phyloP scores from a whole-genome alignment of 805 yeast species.

The Saturnispora zaruensis region DNA sequence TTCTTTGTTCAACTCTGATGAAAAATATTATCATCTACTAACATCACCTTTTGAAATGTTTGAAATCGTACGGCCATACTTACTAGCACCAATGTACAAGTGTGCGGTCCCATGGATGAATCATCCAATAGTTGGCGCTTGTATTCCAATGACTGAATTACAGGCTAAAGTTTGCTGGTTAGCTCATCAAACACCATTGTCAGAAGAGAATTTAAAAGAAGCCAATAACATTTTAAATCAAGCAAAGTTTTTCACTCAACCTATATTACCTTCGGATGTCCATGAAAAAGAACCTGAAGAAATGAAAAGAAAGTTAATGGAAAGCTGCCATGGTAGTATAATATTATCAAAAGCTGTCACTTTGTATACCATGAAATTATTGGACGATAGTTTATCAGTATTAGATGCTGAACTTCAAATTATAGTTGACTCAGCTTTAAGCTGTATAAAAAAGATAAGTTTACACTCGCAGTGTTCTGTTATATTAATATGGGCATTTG shows the following conservation, averaged over 20 bases:
- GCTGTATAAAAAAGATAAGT: slow-evolving; percentile 10
- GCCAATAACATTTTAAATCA: slow-evolving; percentile 6
- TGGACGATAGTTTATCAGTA: slow-evolving; percentile 7
- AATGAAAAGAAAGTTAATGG: slow-evolving; percentile 15
- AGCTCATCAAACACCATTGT: slow-evolving; percentile 18
- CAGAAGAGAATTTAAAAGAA: slow-evolving; percentile 1
- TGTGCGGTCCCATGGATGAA: slow-evolving; percentile 32
- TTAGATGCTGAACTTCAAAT: slow-evolving; percentile 10
- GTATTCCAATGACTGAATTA: slow-evolving; percentile 30
- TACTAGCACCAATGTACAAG: slow-evolving; percentile 30
- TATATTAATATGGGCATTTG: slow-evolving; percentile 16
- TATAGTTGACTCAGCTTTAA: slow-evolving; percentile 8
- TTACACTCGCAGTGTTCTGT: slow-evolving; percentile 13
- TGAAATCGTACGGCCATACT: slow-evolving; percentile 21
- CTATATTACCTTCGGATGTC: slow-evolving; percentile 14
- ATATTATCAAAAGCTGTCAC: slow-evolving; percentile 14
- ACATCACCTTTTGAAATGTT: slow-evolving; percentile 38
- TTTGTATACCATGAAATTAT: slow-evolving; percentile 13
- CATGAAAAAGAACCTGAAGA: slow-evolving; percentile 12
- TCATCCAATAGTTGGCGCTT: slow-evolving; percentile 35
- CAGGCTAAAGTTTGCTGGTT: slow-evolving; percentile 32
- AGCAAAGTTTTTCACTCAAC: slow-evolving; percentile 14
- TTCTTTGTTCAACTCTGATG: slow-evolving; percentile 28
- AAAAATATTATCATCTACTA: slow-evolving; percentile 21
- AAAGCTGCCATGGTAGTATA: slow-evolving; percentile 16